Base-by-base conservation (phyloP, 331 rosid species). In the Dryas integrifolia region DNA sequence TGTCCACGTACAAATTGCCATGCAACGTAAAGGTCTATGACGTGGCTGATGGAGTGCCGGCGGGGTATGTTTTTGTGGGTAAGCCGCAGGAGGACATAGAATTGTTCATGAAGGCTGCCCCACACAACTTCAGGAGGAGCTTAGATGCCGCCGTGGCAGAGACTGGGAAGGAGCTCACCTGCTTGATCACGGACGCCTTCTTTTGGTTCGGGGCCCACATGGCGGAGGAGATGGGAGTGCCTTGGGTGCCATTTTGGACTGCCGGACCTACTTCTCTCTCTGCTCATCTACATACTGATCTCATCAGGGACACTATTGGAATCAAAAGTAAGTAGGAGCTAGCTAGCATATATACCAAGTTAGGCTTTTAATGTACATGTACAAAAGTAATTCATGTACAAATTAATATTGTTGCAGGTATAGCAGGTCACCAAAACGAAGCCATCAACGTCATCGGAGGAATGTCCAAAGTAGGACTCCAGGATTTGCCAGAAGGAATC, bases 181-280 rank as follows among this genome's bases (percentile, higher is more conserved):
- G 83, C 44, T 69, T 80, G 73, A 52, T 80, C 45, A 80, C 72
- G 14, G 83, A 80, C 21, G 79, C 80, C 11, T 75, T 80, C 72
- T 64, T 80, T 40, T 80, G 80, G 83, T 69, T 80, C 41, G 80
- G 73, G 1, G 77, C 56, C 2, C 58, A 56, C 44, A 52, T 80
- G 77, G 83, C 80, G 0, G 56, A 80, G 16, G 77, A 75, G 4
- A 52, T 80, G 58, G 73, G 73, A 35, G 73, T 49, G 3, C 56
- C 72, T 35, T 80, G 83, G 83, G 26, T 74, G 11, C 50, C 83
- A 0, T 75, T 69, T 49, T 80, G 83, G 83, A 48, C 72, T 10
- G 69, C 83, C 14, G 76, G 80, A 7, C 56, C 72, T 11, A 9
- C 43, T 49, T 69, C 83, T 5, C 77, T 74, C 18, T 80, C 80